These are phyloP conservation scores for Malassezia restricta DNA, from an alignment of 1,284 basidiomycete genomes.

Conservation along the genomic window DNA sequence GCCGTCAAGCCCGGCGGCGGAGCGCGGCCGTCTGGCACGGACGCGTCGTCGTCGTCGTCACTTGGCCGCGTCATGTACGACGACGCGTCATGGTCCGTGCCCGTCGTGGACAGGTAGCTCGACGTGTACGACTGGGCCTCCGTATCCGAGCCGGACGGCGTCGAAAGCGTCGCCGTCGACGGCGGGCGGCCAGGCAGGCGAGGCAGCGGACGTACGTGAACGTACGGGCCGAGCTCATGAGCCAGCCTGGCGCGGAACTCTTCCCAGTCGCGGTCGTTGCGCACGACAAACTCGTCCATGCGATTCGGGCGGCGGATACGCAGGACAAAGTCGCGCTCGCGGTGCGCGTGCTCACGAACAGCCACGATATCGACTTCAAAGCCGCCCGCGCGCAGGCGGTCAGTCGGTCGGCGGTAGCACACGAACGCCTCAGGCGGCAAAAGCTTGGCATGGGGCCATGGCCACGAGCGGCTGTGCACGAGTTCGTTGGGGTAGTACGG, in stretches of 20 bases:
- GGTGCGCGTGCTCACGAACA: slow-evolving; percentile 19
- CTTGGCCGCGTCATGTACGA: slow-evolving; percentile 3
- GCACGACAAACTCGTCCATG: slow-evolving; percentile 30
- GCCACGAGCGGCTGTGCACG: slow-evolving; percentile 23
- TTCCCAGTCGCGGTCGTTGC: slow-evolving; percentile 38
- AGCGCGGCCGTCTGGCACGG: neutral
- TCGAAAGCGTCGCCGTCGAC: neutral
- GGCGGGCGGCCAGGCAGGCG: slow-evolving; percentile 18
- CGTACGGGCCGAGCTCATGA: slow-evolving; percentile 28
- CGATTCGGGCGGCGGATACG: slow-evolving; percentile 35
- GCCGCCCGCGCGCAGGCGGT: slow-evolving; percentile 34
- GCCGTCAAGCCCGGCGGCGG: neutral
- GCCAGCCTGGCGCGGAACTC: slow-evolving; percentile 30
- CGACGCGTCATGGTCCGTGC: neutral
- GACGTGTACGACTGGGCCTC: neutral
- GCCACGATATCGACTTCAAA: slow-evolving; percentile 39
- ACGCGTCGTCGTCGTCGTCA: neutral
- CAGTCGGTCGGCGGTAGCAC: slow-evolving; percentile 31
- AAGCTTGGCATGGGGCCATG: slow-evolving; percentile 32
- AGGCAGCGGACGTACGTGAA: slow-evolving; percentile 31
- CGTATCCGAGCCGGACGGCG: neutral
- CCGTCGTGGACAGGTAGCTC: neutral
- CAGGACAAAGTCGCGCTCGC: slow-evolving; percentile 32
- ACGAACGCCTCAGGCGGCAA: slow-evolving; percentile 36
- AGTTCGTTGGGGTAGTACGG: slow-evolving; percentile 23